A percentile compares a stretch with the other conserved stretches of the same genome.
Conservation (phyloP, 129 eudicot species). For the Dittrichia graveolens region DNA sequence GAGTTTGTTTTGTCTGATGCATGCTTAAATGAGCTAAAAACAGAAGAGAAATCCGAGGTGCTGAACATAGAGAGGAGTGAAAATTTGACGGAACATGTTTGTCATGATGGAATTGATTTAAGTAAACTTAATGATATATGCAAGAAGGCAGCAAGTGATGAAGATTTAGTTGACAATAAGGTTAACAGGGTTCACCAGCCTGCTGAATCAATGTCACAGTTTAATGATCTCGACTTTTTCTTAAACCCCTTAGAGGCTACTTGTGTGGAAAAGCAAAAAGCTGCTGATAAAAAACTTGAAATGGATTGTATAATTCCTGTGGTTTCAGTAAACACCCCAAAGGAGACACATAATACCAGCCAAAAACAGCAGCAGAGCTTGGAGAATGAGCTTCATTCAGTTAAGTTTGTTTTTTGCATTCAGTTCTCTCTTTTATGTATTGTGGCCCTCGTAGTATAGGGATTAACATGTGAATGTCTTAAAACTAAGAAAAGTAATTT, state of each 20-base stretch:
- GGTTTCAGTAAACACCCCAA: constrained; percentile 32
- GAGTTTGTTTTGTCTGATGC: constrained; percentile 63
- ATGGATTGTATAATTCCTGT: constrained; percentile 34
- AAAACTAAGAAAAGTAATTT: constrained; percentile 5
- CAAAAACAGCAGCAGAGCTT: constrained; percentile 41
- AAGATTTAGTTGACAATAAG: constrained; percentile 25
- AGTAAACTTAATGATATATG: constrained; percentile 41
- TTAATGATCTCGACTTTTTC: constrained; percentile 71
- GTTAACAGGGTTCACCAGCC: constrained; percentile 33
- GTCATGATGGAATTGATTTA: constrained; percentile 32
- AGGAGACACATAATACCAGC: constrained; percentile 32
- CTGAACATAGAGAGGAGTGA: constrained; percentile 39
- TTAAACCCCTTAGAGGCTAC: constrained; percentile 54
- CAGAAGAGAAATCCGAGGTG: constrained; percentile 48
- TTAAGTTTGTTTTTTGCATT: constrained; percentile 47
- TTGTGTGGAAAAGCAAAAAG: constrained; percentile 31
- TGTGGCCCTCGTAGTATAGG: constrained; percentile 23
- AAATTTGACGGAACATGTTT: constrained; percentile 21
- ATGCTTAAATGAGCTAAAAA: constrained; percentile 20
- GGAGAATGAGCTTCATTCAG: constrained; percentile 51
- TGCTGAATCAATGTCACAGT: constrained; percentile 50
- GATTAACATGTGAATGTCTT: constrained; percentile 27
- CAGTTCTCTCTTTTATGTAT: constrained; percentile 6
- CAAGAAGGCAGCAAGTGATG: constrained; percentile 42
- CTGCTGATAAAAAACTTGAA: constrained; percentile 32